phyloP scores from a whole-genome alignment of 768 basidiomycete species.

The Pisolithus microcarpus region DNA sequence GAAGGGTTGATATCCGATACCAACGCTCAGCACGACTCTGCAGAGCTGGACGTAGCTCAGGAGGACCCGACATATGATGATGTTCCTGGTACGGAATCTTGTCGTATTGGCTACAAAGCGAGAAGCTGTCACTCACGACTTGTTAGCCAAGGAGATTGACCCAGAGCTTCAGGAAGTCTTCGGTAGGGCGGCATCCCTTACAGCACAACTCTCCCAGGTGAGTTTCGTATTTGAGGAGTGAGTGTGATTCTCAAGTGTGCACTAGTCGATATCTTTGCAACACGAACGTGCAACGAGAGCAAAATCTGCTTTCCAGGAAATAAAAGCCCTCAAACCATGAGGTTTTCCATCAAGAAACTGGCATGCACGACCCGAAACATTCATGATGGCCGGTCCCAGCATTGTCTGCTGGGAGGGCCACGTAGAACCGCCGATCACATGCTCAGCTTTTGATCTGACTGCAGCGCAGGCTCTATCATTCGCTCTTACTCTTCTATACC shows the following conservation, averaged over 20 bases:
- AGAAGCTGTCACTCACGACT: conserved; percentile 1
- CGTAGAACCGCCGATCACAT: neutral
- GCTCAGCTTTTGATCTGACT: no score
- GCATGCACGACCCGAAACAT: neutral
- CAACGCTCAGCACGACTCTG: conserved; percentile 27
- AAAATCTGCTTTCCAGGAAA: conserved; percentile 39
- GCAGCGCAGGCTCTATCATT: no score
- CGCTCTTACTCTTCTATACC: no score
- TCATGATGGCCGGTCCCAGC: no score
- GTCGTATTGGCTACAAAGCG: neutral
- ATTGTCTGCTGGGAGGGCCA: no score
- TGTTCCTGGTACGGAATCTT: conserved; percentile 7
- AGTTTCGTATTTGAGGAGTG: conserved; percentile 6
- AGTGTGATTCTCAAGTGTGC: neutral
- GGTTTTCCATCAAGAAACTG: no score
- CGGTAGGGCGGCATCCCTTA: conserved; percentile 32
- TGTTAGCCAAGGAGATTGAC: conserved; percentile 17
- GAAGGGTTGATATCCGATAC: conserved; percentile 35
- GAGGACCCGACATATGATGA: conserved; percentile 1
- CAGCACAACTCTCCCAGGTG: conserved; percentile 49
- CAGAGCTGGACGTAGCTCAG: conserved; percentile 21
- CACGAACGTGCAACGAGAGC: conserved; percentile 45
- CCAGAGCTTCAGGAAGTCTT: conserved; percentile 20
- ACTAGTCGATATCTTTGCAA: conserved; percentile 42
- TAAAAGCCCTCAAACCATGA: conserved; percentile 46